A percentile compares a stretch with the other conserved stretches of the same genome.
Conservation (phyloP, 495 filamentous ascomycete genomes). For the Choiromyces venosus region DNA sequence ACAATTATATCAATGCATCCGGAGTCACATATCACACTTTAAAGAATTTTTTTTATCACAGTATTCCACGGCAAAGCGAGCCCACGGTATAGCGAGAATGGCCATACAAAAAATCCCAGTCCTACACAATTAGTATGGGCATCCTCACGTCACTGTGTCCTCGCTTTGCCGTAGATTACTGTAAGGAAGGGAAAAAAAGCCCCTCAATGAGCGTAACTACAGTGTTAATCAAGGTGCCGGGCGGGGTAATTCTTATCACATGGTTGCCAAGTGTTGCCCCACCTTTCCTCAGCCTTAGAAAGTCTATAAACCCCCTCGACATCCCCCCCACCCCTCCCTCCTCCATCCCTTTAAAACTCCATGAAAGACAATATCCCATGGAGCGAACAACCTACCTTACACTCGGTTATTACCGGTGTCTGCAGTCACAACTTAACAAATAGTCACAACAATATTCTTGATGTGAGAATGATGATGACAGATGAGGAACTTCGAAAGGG, state of each 20-base stretch:
- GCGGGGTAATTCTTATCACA: background rate
- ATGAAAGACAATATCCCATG: background rate
- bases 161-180: too few species aligned
- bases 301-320: background rate
- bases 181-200: too few species aligned
- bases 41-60: too few species aligned
- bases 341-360: background rate
- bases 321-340: background rate
- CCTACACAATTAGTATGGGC: too few species aligned
- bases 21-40: too few species aligned
- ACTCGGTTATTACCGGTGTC: background rate
- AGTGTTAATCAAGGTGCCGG: background rate
- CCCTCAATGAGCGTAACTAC: background rate
- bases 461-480: background rate
- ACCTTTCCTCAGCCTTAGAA: background rate
- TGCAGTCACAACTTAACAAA: background rate
- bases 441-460: background rate
- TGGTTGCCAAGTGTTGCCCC: background rate
- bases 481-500: background rate
- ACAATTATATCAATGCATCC: too few species aligned
- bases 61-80: too few species aligned
- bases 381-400: background rate
- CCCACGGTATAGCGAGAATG: too few species aligned
- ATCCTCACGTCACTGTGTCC: too few species aligned
- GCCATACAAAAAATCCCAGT: too few species aligned